Evolutionary conservation across 1,284 basidiomycete genomes (phyloP).

Genomic region (Ceratobasidium sp.): DNA sequence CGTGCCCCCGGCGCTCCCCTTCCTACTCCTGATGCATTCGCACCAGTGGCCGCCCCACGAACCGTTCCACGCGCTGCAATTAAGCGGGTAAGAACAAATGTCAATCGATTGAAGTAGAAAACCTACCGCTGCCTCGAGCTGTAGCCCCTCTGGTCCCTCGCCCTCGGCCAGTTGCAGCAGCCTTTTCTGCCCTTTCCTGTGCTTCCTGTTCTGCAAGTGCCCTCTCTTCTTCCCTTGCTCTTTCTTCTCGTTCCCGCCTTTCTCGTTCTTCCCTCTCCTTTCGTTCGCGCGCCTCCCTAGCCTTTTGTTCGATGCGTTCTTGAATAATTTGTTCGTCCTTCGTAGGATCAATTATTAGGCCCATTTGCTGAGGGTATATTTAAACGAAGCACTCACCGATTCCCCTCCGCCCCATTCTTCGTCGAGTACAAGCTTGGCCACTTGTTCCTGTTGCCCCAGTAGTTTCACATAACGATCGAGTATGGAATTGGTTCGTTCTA

Average conservation of each 20-base stretch:
- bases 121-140: constrained; percentile 7
- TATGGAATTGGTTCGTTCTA: constrained; percentile 43
- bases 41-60: not conserved
- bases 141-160: constrained; percentile 8
- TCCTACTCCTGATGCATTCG: constrained; percentile 6
- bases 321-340: constrained; percentile 40
- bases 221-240: constrained; percentile 35
- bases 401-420: constrained; percentile 44
- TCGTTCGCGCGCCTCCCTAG: constrained; percentile 22
- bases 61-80: constrained; percentile 12
- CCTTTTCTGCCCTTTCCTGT: constrained; percentile 30
- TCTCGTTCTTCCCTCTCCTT: constrained; percentile 36
- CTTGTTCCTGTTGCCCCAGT: constrained; percentile 44
- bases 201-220: constrained; percentile 27
- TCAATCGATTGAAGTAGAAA: not conserved
- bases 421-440: constrained; percentile 42
- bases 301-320: constrained; percentile 35
- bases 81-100: not conserved
- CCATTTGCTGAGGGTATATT: too few relatives aligned
- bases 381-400: constrained; percentile 37
- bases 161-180: not conserved
- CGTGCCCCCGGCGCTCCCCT: constrained; percentile 20
- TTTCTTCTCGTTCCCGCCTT: constrained; percentile 23
- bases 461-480: constrained; percentile 44
- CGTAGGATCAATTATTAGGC: not conserved